Percentiles rank a stretch among this genome's conserved stretches.
These are phyloP conservation scores for Naematelia encephala DNA, from an alignment of 768 basidiomycete species.

Conservation along the genomic window DNA sequence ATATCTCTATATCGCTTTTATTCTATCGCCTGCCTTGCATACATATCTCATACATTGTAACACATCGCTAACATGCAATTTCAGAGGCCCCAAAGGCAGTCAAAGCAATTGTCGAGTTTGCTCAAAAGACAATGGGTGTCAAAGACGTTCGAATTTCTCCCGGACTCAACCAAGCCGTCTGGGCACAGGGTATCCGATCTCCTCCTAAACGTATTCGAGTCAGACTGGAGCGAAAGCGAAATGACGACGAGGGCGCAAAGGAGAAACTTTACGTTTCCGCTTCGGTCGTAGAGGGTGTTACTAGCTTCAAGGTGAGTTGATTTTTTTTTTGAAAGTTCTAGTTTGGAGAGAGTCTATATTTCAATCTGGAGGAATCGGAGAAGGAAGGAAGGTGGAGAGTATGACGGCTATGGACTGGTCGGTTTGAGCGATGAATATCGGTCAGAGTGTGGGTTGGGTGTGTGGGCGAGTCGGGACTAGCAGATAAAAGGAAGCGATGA, in stretches of 20 bases:
- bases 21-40: background rate
- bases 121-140: slow-evolving; percentile 93
- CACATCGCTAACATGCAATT: background rate
- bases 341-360: background rate
- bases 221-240: slow-evolving; percentile 95
- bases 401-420: too few species aligned
- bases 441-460: too few species aligned
- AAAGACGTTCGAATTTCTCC: slow-evolving; percentile 90
- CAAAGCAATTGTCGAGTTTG: slow-evolving; percentile 89
- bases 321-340: slow-evolving; percentile 41
- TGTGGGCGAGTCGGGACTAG: too few species aligned
- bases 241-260: slow-evolving; percentile 97
- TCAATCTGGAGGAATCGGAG: background rate
- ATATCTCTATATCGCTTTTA: background rate
- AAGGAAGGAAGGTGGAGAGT: background rate
- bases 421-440: too few species aligned
- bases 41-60: background rate
- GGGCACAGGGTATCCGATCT: slow-evolving; percentile 89
- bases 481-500: too few species aligned
- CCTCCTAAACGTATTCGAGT: slow-evolving; percentile 89
- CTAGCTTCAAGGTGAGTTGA: slow-evolving; percentile 78
- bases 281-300: slow-evolving; percentile 66
- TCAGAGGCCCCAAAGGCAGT: slow-evolving; percentile 79
- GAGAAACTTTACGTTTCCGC: slow-evolving; percentile 96
- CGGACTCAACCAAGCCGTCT: slow-evolving; percentile 90